Evolutionary conservation across 1,139 yeast species (phyloP).

Genomic region (Saccharomyces pastorianus): DNA sequence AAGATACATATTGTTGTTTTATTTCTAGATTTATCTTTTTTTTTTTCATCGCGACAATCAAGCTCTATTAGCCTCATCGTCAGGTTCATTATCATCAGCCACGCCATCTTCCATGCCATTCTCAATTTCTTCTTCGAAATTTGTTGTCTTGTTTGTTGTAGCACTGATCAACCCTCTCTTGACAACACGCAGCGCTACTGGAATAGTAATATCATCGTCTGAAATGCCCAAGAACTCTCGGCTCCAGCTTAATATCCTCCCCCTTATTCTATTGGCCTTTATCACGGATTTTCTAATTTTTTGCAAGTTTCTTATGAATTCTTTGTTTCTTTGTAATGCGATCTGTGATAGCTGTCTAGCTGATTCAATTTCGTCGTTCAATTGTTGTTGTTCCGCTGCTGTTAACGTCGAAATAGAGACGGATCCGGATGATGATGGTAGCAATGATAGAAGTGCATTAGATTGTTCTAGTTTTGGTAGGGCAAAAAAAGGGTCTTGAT

Average conservation of each 20-base stretch:
- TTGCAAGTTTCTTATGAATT: constrained; percentile 70
- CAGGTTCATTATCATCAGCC: constrained; percentile 11
- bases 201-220: constrained; percentile 35
- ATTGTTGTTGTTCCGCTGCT: constrained; percentile 41
- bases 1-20: background rate
- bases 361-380: constrained; percentile 52
- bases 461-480: constrained; percentile 41
- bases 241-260: constrained; percentile 70
- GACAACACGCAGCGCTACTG: constrained; percentile 30
- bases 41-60: background rate
- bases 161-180: constrained; percentile 33
- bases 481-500: constrained; percentile 56
- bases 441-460: constrained; percentile 11
- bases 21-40: background rate
- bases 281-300: constrained; percentile 66
- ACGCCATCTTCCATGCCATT: constrained; percentile 12
- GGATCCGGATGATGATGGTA: constrained; percentile 6
- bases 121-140: constrained; percentile 13
- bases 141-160: constrained; percentile 28
- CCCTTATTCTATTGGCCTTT: constrained; percentile 67
- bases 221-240: constrained; percentile 73
- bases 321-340: constrained; percentile 81
- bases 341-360: constrained; percentile 60
- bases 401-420: constrained; percentile 7
- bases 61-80: background rate